A percentile compares a stretch with the other conserved stretches of the same genome.
Evolutionary conservation across 176 grass and related monocot genomes (phyloP).

Genomic region (Chrysopogon serrulatus): DNA sequence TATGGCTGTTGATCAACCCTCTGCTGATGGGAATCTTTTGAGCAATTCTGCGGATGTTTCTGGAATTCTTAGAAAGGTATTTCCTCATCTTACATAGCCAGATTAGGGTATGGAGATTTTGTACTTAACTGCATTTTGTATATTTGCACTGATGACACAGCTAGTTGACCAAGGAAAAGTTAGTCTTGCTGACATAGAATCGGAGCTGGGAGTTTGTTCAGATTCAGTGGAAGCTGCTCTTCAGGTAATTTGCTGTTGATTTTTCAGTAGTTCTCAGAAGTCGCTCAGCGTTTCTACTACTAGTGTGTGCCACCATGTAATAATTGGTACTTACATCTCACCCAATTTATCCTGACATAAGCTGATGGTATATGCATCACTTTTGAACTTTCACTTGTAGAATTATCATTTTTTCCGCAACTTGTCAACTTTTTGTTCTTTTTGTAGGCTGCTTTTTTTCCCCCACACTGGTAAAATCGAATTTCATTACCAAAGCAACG

Average conservation of each 20-base stretch:
- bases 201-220: constrained; percentile 55
- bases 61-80: constrained; percentile 74
- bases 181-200: constrained; percentile 65
- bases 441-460: background rate
- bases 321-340: background rate
- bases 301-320: background rate
- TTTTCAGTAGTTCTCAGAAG: background rate
- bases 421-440: background rate
- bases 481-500: too few species aligned
- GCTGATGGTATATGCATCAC: background rate
- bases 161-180: constrained; percentile 77
- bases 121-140: constrained; percentile 23
- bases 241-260: constrained; percentile 43
- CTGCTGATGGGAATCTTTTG: constrained; percentile 30
- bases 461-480: too few species aligned
- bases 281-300: background rate
- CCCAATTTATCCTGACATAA: background rate
- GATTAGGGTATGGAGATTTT: background rate
- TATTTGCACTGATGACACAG: constrained; percentile 39
- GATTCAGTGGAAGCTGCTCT: constrained; percentile 74
- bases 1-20: constrained; percentile 36
- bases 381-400: background rate
- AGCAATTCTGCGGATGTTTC: constrained; percentile 54
- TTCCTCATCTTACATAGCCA: constrained; percentile 9
- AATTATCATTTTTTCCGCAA: background rate